phyloP scores from a whole-genome alignment of 208 protist genomes.

The Trypanosoma melophagium region DNA sequence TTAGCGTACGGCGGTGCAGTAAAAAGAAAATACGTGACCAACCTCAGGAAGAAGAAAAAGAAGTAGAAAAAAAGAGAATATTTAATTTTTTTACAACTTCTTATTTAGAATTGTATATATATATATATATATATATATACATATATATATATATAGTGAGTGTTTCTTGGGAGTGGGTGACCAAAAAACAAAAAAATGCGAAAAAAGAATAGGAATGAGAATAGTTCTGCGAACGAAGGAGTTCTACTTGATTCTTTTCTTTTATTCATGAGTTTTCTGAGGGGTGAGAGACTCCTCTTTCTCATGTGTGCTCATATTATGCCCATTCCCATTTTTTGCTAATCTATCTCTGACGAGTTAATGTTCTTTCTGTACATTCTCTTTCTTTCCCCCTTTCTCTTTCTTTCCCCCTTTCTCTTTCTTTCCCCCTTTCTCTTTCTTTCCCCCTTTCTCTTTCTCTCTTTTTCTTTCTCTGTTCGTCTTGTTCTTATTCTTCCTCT shows the following conservation, averaged over 20 bases:
- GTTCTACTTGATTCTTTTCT: neutral
- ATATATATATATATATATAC: constrained; percentile 7
- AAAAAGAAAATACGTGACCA: too few relatives aligned
- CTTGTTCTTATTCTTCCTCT: neutral
- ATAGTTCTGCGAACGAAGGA: neutral
- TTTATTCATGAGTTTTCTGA: neutral
- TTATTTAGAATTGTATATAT: constrained; percentile 17
- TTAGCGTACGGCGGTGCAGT: too few relatives aligned
- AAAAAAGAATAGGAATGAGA: neutral
- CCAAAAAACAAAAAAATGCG: neutral
- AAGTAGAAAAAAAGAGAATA: too few relatives aligned
- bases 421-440: constrained; percentile 2
- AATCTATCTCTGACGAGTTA: too few relatives aligned
- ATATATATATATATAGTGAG: neutral
- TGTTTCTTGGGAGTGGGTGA: neutral
- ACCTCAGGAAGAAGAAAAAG: too few relatives aligned
- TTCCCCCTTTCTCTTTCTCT: constrained; percentile 6
- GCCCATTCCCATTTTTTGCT: too few relatives aligned
- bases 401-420: constrained; percentile 4
- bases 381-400: neutral
- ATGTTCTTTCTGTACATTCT: too few relatives aligned
- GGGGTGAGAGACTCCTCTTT: too few relatives aligned
- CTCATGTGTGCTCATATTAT: too few relatives aligned
- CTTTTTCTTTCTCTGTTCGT: constrained; percentile 6
- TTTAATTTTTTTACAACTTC: constrained; percentile 3